Evolutionary conservation across 2,329 filamentous ascomycete genomes (phyloP), one percentile per base, ranked within the genome.

Genomic region (Curvularia eragrostidis): DNA sequence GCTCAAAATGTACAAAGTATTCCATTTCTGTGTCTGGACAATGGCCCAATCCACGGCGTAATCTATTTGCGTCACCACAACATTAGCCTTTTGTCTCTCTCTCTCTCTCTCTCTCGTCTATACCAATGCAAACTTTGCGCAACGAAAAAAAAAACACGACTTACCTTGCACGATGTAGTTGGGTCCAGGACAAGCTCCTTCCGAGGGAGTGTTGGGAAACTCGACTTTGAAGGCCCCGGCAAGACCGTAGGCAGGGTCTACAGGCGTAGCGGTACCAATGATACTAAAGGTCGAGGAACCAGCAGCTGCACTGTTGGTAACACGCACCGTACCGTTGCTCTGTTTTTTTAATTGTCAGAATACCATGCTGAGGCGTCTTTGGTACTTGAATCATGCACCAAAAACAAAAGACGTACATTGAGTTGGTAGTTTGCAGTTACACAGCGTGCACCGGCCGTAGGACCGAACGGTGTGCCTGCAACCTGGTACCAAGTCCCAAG

Each of bases 121-220:
- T n/a, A n/a, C n/a, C n/a, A n/a, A n/a, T n/a, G n/a, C n/a, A n/a
- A n/a, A 23, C 18, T 42, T 23, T 6, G 21, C 9, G 13, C 12
- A 24, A 24, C 9, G 13, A 5, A 24, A 24, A 8, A 15, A 9
- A 1, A 1, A 26, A 0, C 8, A 34, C 61, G 1, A 36, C 34
- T 36, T 58, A 69, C 68, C 68, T 58, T 73, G 69, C 19, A 73
- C 71, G 47, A 73, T 70, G 49, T 73, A 73, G 47, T 71, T 72
- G 0, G 70, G 69, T 13, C 70, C 69, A 0, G 62, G 66, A 51
- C 69, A 73, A 13, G 54, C 55, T 12, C 56, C 46, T 12, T 13
- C 38, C 5, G 55, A 41, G 3, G 64, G 52, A 3, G 59, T 63
- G 1, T 60, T 56, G 13, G 68, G 70, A 47, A 72, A 73, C 42